A percentile compares a stretch with the other conserved stretches of the same genome.
These are phyloP conservation scores for Graphilbum sp. DNA, from an alignment of 2,329 filamentous ascomycete genomes.

Conservation along the genomic window DNA sequence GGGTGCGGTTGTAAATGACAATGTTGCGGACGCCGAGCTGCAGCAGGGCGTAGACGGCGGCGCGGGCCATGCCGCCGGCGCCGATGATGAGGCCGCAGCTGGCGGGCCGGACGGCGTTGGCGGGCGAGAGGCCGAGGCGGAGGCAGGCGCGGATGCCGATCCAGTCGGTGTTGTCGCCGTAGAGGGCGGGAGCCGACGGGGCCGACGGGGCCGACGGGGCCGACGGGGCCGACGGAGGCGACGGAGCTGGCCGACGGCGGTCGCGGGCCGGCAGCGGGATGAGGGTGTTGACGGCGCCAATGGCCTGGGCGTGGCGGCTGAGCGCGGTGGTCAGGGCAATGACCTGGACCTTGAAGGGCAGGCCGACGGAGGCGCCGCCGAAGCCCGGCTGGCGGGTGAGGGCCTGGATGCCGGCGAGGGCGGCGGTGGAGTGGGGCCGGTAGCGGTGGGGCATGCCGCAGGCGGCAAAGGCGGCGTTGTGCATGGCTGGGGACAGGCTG, in stretches of 20 bases:
- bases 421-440: slow-evolving; percentile 40
- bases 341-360: slow-evolving; percentile 55
- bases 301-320: slow-evolving; percentile 50
- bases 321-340: slow-evolving; percentile 46
- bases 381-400: slow-evolving; percentile 41
- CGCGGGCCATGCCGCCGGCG: slow-evolving; percentile 55
- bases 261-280: slow-evolving; percentile 43
- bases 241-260: slow-evolving; percentile 17
- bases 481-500: slow-evolving; percentile 57
- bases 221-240: slow-evolving; percentile 37
- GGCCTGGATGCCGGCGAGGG: slow-evolving; percentile 41
- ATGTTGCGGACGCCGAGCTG: slow-evolving; percentile 57
- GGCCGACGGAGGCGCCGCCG: slow-evolving; percentile 48
- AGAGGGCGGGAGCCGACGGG: slow-evolving; percentile 45
- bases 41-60: slow-evolving; percentile 56
- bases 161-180: slow-evolving; percentile 34
- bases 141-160: slow-evolving; percentile 34
- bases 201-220: slow-evolving; percentile 37
- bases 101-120: slow-evolving; percentile 38
- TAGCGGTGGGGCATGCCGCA: slow-evolving; percentile 54
- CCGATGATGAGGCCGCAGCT: slow-evolving; percentile 41
- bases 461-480: slow-evolving; percentile 48
- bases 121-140: slow-evolving; percentile 48
- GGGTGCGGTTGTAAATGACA: slow-evolving; percentile 53
- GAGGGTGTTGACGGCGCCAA: slow-evolving; percentile 57